Evolutionary conservation across 2,329 filamentous ascomycete genomes (phyloP).

Genomic region (Cladobotryum mycophilum): DNA sequence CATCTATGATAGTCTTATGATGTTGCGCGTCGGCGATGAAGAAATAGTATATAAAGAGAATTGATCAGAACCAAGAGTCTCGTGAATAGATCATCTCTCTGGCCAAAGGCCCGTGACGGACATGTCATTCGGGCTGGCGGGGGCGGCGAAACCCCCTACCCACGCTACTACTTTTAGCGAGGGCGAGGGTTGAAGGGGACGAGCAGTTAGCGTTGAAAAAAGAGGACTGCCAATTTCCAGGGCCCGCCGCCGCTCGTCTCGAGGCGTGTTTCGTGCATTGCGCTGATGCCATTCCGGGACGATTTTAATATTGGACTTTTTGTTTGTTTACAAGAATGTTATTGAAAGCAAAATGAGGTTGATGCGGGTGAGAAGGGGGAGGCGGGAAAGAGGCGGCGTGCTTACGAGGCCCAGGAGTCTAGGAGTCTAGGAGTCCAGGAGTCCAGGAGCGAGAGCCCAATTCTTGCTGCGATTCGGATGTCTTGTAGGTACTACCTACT

Average conservation of each 20-base stretch:
- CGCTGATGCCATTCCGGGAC: neutral
- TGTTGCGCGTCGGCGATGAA: no score
- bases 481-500: no score
- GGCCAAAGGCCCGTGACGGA: slow-evolving; percentile 11
- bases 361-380: no score
- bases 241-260: slow-evolving; percentile 7
- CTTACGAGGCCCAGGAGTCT: no score
- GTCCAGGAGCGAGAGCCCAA: no score
- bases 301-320: neutral
- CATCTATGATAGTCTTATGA: no score
- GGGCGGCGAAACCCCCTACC: slow-evolving; percentile 4
- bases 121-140: slow-evolving; percentile 13
- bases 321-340: neutral
- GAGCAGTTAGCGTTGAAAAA: slow-evolving; percentile 1
- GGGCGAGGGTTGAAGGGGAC: neutral
- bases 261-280: slow-evolving; percentile 5
- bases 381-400: no score
- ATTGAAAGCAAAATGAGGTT: neutral
- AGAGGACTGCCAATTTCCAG: slow-evolving; percentile 13
- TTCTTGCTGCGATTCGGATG: no score
- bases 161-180: slow-evolving; percentile 7
- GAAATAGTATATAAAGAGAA: neutral
- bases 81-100: slow-evolving; percentile 10
- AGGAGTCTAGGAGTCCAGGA: no score
- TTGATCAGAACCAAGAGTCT: slow-evolving; percentile 3